Base-by-base conservation (phyloP, 2,329 filamentous ascomycete genomes). In the Aspergillus quadricinctus region DNA sequence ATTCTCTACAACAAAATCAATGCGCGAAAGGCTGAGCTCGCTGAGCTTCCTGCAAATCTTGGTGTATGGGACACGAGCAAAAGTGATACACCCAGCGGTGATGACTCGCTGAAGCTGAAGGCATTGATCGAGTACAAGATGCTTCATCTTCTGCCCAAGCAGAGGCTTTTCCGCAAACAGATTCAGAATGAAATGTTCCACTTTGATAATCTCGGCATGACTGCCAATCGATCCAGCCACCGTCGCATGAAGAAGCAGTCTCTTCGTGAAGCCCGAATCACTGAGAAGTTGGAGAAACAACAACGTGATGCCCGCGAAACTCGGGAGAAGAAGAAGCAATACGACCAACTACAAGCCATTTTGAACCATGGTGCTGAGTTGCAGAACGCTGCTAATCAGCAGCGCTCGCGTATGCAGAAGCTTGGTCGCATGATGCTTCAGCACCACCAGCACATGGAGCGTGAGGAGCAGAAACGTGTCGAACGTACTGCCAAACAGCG, bases 211-310 rank as follows among this genome's bases (percentile, higher is more conserved):
- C 84, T 97, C 28, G 93, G 92, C 48, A 97, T 97, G 90, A 97
- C 93, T 1, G 93, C 92, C 0, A 99, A 99, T 71, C 87, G 94
- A 51, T 88, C 89, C 53, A 84, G 88, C 68, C 97, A 97, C 73
- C 89, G 94, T 37, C 88, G 94, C 51, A 89, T 94, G 80, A 99
- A 99, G 87, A 97, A 97, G 79, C 93, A 97, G 75, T 96, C 89
- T 50, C 83, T 97, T 50, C 88, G 93, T 37, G 94, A 99, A 77
- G 94, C 94, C 55, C 88, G 93, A 56, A 95, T 99, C 63, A 99
- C 94, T 0, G 94, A 99, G 83, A 99, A 97, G 76, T 85, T 99
- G 1, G 94, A 99, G 83, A 97, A 97, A 78, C 92, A 99, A 74
- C 94, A 99, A 73, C 90, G 94, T 56, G 93, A 97, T 73, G 93